Evolutionary conservation across 257 asterid species (phyloP).

Genomic region (Solanum raphanifolium): DNA sequence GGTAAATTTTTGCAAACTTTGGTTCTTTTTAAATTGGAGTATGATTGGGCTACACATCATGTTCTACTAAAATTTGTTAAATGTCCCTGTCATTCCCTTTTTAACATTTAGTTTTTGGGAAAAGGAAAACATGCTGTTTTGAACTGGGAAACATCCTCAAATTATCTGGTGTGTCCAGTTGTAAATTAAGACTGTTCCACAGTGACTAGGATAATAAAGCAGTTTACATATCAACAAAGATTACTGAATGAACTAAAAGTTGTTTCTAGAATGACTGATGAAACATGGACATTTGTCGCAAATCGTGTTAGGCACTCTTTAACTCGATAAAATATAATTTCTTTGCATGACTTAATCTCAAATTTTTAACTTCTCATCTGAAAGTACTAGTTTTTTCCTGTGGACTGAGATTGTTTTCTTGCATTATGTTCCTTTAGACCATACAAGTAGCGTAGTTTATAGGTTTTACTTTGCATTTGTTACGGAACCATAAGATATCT

Average conservation of each 20-base stretch:
- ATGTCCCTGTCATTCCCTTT: neutral
- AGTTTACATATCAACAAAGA: neutral
- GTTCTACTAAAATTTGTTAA: neutral
- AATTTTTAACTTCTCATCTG: neutral
- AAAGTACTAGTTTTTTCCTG: neutral
- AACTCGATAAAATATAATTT: neutral
- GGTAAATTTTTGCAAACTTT: constrained; percentile 18
- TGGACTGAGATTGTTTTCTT: neutral
- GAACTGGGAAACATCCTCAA: neutral
- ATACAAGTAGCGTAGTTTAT: neutral
- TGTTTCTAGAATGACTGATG: neutral
- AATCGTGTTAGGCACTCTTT: neutral
- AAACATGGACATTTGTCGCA: neutral
- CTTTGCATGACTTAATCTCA: neutral
- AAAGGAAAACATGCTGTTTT: neutral
- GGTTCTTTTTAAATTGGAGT: neutral
- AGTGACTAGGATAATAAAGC: neutral
- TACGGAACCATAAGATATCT: neutral
- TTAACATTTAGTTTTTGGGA: neutral
- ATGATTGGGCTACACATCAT: neutral
- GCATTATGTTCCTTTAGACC: neutral
- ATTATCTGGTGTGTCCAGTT: neutral
- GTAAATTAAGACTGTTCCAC: neutral
- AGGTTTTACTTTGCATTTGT: neutral
- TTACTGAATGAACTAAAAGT: neutral